Base-by-base conservation (phyloP, 768 basidiomycete species). In the Baorangia bicolor region DNA sequence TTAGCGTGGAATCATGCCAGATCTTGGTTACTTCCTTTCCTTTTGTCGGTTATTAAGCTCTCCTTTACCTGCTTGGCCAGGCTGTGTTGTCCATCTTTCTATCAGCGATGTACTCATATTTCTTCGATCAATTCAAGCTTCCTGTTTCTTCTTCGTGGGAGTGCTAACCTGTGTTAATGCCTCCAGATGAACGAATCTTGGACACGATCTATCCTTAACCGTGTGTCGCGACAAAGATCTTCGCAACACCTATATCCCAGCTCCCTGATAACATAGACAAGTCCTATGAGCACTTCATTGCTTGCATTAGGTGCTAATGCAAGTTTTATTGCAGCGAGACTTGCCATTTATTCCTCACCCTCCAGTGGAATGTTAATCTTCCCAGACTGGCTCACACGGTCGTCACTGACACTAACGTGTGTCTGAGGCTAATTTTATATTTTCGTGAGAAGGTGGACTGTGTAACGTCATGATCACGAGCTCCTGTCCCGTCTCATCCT, bases 31-130 rank as follows among this genome's bases (percentile, higher is more conserved):
- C 30, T 20, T 21, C n/a, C 25, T 47, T 47, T 30, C 45, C 30
- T 35, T 21, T 55, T 45, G 37, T 49, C 58, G 1, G 3, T 28
- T 52, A 34, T 52, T 34, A 5, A 43, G 27, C 49, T 46, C 43
- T 48, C 28, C 28, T 34, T 51, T 31, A 49, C 66, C 67, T 67
- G 66, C 66, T 30, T 35, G 64, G 66, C 38, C 66, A 61, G 66
- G 66, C 25, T 44, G 48, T 66, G 44, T 54, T 60, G 4, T 62
- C 52, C 46, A 31, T 35, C 25, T 39, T 53, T 53, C 43, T 49
- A 21, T 51, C 28, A 45, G 21, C 44, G 51, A 41, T 66, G 66
- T 65, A 65, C 43, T 51, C 55, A 28, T 58, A 48, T 59, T 56
- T 51, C 49, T 21, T 50, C n/a, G 20, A 30, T 46, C 61, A 64